A percentile compares a stretch with the other conserved stretches of the same genome.
Evolutionary conservation across 495 filamentous ascomycete species (phyloP).

Genomic region (Talaromyces proteolyticus): DNA sequence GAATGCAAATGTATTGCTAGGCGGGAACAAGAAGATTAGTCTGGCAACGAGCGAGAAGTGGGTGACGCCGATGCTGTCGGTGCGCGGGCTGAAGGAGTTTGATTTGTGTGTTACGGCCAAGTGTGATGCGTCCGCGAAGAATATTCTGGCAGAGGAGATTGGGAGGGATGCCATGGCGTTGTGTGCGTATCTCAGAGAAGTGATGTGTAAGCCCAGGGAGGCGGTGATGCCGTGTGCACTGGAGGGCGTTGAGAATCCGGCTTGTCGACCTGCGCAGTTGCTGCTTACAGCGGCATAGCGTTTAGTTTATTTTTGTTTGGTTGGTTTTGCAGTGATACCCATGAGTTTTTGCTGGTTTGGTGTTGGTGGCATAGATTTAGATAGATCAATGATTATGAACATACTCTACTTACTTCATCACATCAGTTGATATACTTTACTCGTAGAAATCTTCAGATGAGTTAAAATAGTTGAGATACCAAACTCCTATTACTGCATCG

Average conservation of each 20-base stretch:
- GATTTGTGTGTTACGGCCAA: slow-evolving; percentile 33
- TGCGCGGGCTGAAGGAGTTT: slow-evolving; percentile 26
- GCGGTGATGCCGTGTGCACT: slow-evolving; percentile 4
- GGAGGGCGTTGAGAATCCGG: slow-evolving; percentile 8
- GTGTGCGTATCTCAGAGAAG: slow-evolving; percentile 19
- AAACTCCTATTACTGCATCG: no score
- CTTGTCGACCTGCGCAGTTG: slow-evolving; percentile 1
- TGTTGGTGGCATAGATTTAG: not conserved
- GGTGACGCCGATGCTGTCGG: slow-evolving; percentile 24
- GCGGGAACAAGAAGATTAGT: slow-evolving; percentile 17
- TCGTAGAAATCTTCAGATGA: no score
- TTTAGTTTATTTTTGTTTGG: slow-evolving; percentile 2
- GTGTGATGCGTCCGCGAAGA: slow-evolving; percentile 26
- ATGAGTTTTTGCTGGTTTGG: slow-evolving; percentile 1
- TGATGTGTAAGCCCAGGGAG: slow-evolving; percentile 18
- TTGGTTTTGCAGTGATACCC: not conserved
- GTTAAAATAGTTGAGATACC: no score
- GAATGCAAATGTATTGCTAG: slow-evolving; percentile 8
- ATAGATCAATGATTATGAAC: no score
- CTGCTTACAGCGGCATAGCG: slow-evolving; percentile 17
- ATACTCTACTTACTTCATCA: no score
- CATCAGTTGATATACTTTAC: no score
- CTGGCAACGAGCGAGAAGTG: slow-evolving; percentile 23
- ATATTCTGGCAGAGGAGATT: slow-evolving; percentile 22
- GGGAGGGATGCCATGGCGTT: slow-evolving; percentile 21